A percentile compares a stretch with the other conserved stretches of the same genome.
These are phyloP conservation scores for Trichophyton equinum DNA, from an alignment of 2,329 filamentous ascomycete genomes.

Conservation along the genomic window DNA sequence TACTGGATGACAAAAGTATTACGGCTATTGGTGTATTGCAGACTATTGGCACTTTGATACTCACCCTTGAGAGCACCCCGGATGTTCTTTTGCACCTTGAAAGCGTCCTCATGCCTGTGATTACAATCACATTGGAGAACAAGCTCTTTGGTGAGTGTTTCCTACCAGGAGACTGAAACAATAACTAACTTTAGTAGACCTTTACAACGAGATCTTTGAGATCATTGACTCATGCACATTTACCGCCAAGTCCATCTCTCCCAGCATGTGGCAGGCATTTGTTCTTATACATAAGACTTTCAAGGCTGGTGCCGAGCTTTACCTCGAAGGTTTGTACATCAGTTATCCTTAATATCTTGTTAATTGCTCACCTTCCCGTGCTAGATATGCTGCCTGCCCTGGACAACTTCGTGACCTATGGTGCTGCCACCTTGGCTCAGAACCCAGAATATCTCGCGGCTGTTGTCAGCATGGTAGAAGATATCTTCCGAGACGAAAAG, in stretches of 20 bases:
- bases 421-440: constrained; percentile 63
- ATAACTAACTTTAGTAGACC: constrained; percentile 39
- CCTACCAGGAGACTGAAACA: background rate
- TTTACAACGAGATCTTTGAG: constrained; percentile 97
- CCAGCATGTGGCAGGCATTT: constrained; percentile 97
- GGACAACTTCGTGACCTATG: constrained; percentile 96
- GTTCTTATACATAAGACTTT: constrained; percentile 94
- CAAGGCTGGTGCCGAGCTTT: constrained; percentile 91
- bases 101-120: constrained; percentile 91
- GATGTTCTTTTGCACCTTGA: constrained; percentile 92
- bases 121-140: constrained; percentile 90
- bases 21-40: constrained; percentile 91
- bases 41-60: constrained; percentile 92
- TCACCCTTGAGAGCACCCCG: constrained; percentile 92
- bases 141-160: constrained; percentile 66
- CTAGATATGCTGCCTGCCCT: constrained; percentile 89
- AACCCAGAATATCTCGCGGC: constrained; percentile 80
- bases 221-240: constrained; percentile 99
- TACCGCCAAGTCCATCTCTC: constrained; percentile 86
- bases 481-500: constrained; percentile 87
- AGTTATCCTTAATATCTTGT: background rate
- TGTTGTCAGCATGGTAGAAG: constrained; percentile 83
- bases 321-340: constrained; percentile 53
- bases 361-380: background rate
- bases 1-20: constrained; percentile 95